phyloP scores from a whole-genome alignment of 169 alveolate genomes.

The Eimeria brunetti region DNA sequence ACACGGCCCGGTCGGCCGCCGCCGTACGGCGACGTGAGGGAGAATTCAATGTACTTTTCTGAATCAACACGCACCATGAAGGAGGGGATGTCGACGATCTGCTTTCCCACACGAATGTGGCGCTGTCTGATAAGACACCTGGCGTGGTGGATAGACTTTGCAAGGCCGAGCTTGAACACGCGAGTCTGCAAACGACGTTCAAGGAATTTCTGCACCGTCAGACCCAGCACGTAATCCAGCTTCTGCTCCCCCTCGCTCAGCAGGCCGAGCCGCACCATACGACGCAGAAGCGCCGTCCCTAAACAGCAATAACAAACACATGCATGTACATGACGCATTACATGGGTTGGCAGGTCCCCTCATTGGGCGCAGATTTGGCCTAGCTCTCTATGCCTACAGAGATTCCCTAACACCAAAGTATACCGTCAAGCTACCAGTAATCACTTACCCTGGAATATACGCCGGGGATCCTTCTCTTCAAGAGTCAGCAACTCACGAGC shows the following conservation, averaged over 20 bases:
- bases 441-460: slow-evolving; percentile 96
- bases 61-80: slow-evolving; percentile 99
- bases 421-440: not conserved
- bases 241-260: slow-evolving; percentile 97
- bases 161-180: slow-evolving; percentile 97
- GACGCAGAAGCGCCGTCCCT: slow-evolving; percentile 98
- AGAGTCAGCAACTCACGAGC: slow-evolving; percentile 99
- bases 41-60: slow-evolving; percentile 98
- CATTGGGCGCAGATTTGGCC: not conserved
- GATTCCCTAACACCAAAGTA: not conserved
- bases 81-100: slow-evolving; percentile 98
- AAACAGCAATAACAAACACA: not conserved
- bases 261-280: slow-evolving; percentile 99
- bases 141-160: slow-evolving; percentile 99
- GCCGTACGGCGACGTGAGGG: slow-evolving; percentile 97
- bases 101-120: slow-evolving; percentile 99
- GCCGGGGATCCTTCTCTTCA: slow-evolving; percentile 97
- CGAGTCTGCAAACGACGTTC: slow-evolving; percentile 99
- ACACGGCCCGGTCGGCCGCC: slow-evolving; percentile 99
- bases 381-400: not conserved
- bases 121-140: slow-evolving; percentile 98
- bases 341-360: not conserved
- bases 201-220: slow-evolving; percentile 98
- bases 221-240: slow-evolving; percentile 99
- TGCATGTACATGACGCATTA: not conserved